Evolutionary conservation across 2,329 filamentous ascomycete genomes (phyloP).

Genomic region (Pleomassaria siparia): DNA sequence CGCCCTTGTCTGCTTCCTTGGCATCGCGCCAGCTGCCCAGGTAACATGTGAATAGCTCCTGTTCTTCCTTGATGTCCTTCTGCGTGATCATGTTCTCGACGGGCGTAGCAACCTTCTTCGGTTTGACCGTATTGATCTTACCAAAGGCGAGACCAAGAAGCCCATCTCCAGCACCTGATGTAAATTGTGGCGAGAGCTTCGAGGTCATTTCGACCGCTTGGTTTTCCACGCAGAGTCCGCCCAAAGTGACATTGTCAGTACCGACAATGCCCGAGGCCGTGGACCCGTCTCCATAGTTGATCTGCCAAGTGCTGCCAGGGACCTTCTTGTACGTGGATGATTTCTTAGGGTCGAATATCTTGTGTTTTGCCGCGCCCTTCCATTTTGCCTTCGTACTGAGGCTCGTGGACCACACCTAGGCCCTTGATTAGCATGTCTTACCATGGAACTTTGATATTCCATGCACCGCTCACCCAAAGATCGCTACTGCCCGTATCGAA

Average conservation of each 20-base stretch:
- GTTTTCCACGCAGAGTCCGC: constrained; percentile 61
- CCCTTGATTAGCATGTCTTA: not conserved
- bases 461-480: constrained; percentile 58
- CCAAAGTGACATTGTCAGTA: constrained; percentile 63
- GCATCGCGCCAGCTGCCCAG: constrained; percentile 60
- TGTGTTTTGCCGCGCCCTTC: constrained; percentile 48
- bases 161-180: constrained; percentile 60
- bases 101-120: constrained; percentile 60
- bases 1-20: constrained; percentile 45
- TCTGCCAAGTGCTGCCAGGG: constrained; percentile 60
- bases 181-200: constrained; percentile 60
- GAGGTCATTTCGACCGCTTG: constrained; percentile 68
- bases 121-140: constrained; percentile 63
- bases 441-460: constrained; percentile 2
- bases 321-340: constrained; percentile 61
- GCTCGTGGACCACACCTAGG: constrained; percentile 67
- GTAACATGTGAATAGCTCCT: constrained; percentile 65
- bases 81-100: constrained; percentile 70
- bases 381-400: constrained; percentile 45
- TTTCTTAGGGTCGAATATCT: constrained; percentile 60
- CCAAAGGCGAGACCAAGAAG: constrained; percentile 68
- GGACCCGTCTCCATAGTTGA: constrained; percentile 69
- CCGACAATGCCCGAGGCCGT: constrained; percentile 66
- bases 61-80: constrained; percentile 53
- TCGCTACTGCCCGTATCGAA: constrained; percentile 74